phyloP scores from a whole-genome alignment of 495 filamentous ascomycete genomes.

The Penicillium psychrofluorescens region DNA sequence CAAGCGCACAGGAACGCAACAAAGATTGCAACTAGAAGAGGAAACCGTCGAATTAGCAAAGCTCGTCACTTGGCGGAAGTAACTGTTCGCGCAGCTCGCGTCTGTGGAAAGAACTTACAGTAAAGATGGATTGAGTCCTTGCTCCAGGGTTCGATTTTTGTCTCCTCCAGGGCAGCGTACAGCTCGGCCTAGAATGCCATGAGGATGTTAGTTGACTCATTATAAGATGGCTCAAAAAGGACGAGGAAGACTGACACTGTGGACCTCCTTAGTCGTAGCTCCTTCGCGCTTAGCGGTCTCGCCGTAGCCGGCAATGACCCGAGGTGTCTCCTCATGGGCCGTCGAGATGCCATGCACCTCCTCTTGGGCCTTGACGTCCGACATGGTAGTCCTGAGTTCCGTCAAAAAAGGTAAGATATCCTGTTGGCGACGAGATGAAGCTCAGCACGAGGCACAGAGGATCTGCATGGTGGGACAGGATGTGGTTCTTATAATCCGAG shows the following conservation, averaged over 20 bases:
- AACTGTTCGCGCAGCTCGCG: not conserved
- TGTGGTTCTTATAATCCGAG: slow-evolving; percentile 15
- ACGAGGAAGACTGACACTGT: slow-evolving; percentile 36
- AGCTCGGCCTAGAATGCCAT: slow-evolving; percentile 40
- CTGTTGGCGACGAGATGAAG: too few relatives aligned
- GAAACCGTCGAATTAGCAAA: too few relatives aligned
- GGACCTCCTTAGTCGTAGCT: slow-evolving; percentile 41
- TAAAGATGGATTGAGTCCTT: slow-evolving; percentile 47
- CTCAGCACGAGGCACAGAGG: not conserved
- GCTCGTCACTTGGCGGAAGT: too few relatives aligned
- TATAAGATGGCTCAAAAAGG: not conserved
- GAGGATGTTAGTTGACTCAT: not conserved
- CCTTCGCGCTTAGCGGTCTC: slow-evolving; percentile 26
- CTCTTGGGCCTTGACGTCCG: slow-evolving; percentile 10
- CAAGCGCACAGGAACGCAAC: slow-evolving; percentile 36
- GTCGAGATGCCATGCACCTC: slow-evolving; percentile 18
- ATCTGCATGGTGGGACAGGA: slow-evolving; percentile 2
- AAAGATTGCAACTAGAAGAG: slow-evolving; percentile 18
- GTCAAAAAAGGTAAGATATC: too few relatives aligned
- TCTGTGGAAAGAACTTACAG: slow-evolving; percentile 26
- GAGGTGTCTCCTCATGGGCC: slow-evolving; percentile 8
- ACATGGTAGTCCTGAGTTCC: slow-evolving; percentile 4
- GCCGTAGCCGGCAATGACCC: slow-evolving; percentile 24
- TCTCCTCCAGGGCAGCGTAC: slow-evolving; percentile 49
- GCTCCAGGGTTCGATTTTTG: slow-evolving; percentile 48